Percentiles rank a stretch among this genome's conserved stretches.
Evolutionary conservation across 2,329 filamentous ascomycete species (phyloP).

Genomic region (Acephala macrosclerotiorum): DNA sequence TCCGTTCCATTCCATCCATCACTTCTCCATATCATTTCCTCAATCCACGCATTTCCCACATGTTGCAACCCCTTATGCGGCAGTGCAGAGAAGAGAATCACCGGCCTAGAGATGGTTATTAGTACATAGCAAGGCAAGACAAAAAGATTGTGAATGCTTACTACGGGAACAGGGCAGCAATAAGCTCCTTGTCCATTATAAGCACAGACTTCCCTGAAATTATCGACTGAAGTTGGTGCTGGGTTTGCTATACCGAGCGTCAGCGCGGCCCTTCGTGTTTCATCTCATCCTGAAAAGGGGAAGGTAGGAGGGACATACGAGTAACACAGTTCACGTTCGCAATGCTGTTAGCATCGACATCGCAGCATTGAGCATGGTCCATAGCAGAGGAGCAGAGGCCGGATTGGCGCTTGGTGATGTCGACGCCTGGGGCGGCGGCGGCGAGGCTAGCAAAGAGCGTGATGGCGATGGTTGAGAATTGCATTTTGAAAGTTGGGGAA

Average conservation of each 20-base stretch:
- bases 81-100: slow-evolving; percentile 15
- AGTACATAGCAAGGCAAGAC: background rate
- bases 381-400: slow-evolving; percentile 49
- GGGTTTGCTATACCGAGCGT: slow-evolving; percentile 42
- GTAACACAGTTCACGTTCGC: slow-evolving; percentile 61
- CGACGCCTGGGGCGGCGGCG: slow-evolving; percentile 30
- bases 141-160: background rate
- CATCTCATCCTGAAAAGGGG: background rate
- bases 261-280: background rate
- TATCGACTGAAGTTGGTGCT: slow-evolving; percentile 51
- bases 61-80: slow-evolving; percentile 1
- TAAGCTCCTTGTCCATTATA: slow-evolving; percentile 13
- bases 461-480: slow-evolving; percentile 17
- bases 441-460: slow-evolving; percentile 14
- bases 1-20: background rate
- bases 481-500: slow-evolving; percentile 12
- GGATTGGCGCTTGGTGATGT: slow-evolving; percentile 46
- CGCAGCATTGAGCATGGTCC: slow-evolving; percentile 60
- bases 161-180: slow-evolving; percentile 19
- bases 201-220: slow-evolving; percentile 16
- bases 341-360: slow-evolving; percentile 64
- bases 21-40: too few relatives aligned
- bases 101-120: slow-evolving; percentile 9
- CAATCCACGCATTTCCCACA: too few relatives aligned
- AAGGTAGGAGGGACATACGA: slow-evolving; percentile 50